These are phyloP conservation scores for Nannizziopsis barbatae DNA, from an alignment of 2,329 filamentous ascomycete species.

Conservation along the genomic window DNA sequence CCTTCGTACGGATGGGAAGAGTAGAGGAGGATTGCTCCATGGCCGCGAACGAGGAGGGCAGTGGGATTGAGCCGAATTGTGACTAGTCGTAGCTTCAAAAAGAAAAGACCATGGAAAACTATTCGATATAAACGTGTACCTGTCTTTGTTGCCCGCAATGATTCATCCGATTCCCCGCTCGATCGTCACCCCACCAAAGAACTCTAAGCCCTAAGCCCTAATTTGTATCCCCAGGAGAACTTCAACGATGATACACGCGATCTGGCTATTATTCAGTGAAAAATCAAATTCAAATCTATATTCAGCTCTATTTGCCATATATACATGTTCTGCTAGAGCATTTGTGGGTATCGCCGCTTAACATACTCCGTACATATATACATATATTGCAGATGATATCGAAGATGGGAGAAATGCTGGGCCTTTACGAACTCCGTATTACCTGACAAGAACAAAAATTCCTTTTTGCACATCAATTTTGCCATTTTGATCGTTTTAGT, in stretches of 20 bases:
- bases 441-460: background rate
- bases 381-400: background rate
- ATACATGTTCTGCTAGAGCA: too few species aligned
- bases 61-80: too few species aligned
- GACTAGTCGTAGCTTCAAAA: background rate
- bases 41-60: background rate
- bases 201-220: conserved; percentile 10
- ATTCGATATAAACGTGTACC: background rate
- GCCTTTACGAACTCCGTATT: too few species aligned
- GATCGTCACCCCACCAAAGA: conserved; percentile 2
- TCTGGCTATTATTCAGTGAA: too few species aligned
- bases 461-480: too few species aligned
- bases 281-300: background rate
- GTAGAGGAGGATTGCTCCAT: conserved; percentile 15
- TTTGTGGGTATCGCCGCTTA: background rate
- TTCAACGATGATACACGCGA: too few species aligned
- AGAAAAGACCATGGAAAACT: background rate
- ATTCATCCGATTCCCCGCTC: conserved; percentile 8
- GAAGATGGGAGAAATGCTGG: too few species aligned
- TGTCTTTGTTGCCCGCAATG: background rate
- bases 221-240: background rate
- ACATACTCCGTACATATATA: too few species aligned
- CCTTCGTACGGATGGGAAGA: conserved; percentile 13
- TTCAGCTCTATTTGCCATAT: background rate
- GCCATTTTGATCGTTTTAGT: conserved; percentile 44